Evolutionary conservation across 2,329 filamentous ascomycete species (phyloP).

Genomic region (Nemania sp.): DNA sequence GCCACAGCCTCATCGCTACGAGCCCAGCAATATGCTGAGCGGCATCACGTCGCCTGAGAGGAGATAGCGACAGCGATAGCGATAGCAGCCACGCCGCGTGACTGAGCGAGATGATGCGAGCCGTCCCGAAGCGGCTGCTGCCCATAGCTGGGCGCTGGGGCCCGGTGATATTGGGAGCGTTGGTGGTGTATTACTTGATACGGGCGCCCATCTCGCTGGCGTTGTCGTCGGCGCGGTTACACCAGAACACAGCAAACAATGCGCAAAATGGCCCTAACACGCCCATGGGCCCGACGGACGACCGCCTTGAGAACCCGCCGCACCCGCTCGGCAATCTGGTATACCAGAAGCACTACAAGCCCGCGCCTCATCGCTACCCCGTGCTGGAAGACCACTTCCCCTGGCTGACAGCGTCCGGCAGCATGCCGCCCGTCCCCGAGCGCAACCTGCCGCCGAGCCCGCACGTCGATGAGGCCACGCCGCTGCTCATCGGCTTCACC

Average conservation of each 20-base stretch:
- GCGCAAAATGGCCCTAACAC: constrained; percentile 12
- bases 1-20: constrained; percentile 1
- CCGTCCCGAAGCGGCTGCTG: constrained; percentile 36
- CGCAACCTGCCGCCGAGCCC: constrained; percentile 41
- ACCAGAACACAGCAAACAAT: constrained; percentile 7
- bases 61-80: too few relatives aligned
- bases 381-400: constrained; percentile 46
- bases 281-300: constrained; percentile 21
- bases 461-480: constrained; percentile 43
- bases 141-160: constrained; percentile 38
- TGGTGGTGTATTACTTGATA: constrained; percentile 40
- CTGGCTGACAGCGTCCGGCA: constrained; percentile 38
- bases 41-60: constrained; percentile 24
- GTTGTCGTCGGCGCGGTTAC: constrained; percentile 19
- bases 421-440: constrained; percentile 36
- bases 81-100: constrained; percentile 28
- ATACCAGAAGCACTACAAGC: constrained; percentile 41
- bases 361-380: constrained; percentile 30
- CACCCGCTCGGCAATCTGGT: too few relatives aligned
- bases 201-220: constrained; percentile 35
- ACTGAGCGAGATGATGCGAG: constrained; percentile 35
- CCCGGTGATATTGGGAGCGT: constrained; percentile 36
- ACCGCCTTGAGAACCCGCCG: too few relatives aligned
- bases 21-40: constrained; percentile 34
- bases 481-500: constrained; percentile 56